phyloP scores from a whole-genome alignment of 108 stramenopile species.

The Skeletonema potamos region DNA sequence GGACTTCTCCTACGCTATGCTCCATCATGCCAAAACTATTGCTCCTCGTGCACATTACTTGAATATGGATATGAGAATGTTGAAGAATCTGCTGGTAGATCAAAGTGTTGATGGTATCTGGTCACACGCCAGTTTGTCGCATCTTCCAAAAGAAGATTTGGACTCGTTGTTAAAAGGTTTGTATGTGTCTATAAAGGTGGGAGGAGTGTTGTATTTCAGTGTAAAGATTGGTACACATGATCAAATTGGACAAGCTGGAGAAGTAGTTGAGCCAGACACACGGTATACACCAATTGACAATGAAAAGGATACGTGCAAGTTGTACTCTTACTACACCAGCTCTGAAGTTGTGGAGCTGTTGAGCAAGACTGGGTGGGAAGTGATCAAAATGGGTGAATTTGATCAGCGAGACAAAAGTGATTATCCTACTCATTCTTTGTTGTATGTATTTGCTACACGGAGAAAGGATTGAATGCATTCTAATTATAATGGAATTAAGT shows the following conservation, averaged over 20 bases:
- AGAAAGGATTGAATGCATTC: neutral
- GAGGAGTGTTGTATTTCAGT: slow-evolving; percentile 27
- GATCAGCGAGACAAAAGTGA: slow-evolving; percentile 2
- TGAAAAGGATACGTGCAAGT: slow-evolving; percentile 11
- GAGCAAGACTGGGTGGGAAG: slow-evolving; percentile 11
- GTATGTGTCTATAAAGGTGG: slow-evolving; percentile 15
- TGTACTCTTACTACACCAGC: slow-evolving; percentile 22
- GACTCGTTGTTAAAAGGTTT: neutral
- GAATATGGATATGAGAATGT: slow-evolving; percentile 27
- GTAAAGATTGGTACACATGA: slow-evolving; percentile 7
- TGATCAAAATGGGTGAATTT: slow-evolving; percentile 21
- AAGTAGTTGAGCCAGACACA: slow-evolving; percentile 18
- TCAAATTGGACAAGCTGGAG: slow-evolving; percentile 8
- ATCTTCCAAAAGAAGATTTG: slow-evolving; percentile 23
- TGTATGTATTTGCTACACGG: slow-evolving; percentile 26
- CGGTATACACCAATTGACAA: slow-evolving; percentile 2
- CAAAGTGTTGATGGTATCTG: slow-evolving; percentile 28
- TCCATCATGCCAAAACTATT: slow-evolving; percentile 11
- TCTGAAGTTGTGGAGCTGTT: slow-evolving; percentile 20
- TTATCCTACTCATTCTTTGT: slow-evolving; percentile 13
- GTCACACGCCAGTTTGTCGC: slow-evolving; percentile 24
- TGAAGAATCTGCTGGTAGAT: slow-evolving; percentile 2
- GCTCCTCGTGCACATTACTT: slow-evolving; percentile 26
- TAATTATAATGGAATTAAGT: too few relatives aligned
- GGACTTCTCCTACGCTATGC: slow-evolving; percentile 18